Evolutionary conservation across 2,329 filamentous ascomycete genomes (phyloP), one percentile per base, ranked within the genome.

Genomic region (Botrytis fabae): DNA sequence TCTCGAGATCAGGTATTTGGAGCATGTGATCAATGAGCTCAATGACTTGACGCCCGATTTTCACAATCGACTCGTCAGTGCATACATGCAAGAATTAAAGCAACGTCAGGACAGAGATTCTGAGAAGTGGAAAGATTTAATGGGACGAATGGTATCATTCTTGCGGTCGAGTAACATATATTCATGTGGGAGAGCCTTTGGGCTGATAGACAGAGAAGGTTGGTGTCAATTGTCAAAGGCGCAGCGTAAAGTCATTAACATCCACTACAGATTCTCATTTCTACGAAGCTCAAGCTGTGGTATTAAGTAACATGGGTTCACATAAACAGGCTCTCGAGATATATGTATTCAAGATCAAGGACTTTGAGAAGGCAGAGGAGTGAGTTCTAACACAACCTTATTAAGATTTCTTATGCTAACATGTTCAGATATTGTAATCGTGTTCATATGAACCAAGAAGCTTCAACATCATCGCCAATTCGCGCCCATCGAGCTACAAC

Each of bases 251-350:
- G 42, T 74, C 74, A 73, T 75, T 76, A 35, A 73, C 66, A 62
- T 20, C 20, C 38, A 40, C 20, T 38, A 28, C 76, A 95, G 94
- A 98, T 81, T 86, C 94, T 0, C 86, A 89, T 4, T 98, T 98
- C 79, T 97, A 92, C 81, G 95, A 98, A 81, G 90, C 94, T 2
- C 91, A 95, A 75, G 96, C 96, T 10, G 91, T 98, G 62, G 91
- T 98, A 32, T 88, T 98, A 57, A 94, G 93, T 82, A 97, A 96
- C 78, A 97, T 98, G 93, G 94, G 93, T 10, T 92, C 95, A 78
- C 95, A 99, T 83, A 95, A 94, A 80, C 94, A 98, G 82, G 96
- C 96, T 0, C 85, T 99, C n/a, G 92, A 96, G 80, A 97, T 99
- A 70, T 99, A 97, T 81, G 95, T 98, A 42, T 99, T 98, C 83